Evolutionary conservation across 2,329 filamentous ascomycete genomes (phyloP).

Genomic region (Aspergillus jensenii): DNA sequence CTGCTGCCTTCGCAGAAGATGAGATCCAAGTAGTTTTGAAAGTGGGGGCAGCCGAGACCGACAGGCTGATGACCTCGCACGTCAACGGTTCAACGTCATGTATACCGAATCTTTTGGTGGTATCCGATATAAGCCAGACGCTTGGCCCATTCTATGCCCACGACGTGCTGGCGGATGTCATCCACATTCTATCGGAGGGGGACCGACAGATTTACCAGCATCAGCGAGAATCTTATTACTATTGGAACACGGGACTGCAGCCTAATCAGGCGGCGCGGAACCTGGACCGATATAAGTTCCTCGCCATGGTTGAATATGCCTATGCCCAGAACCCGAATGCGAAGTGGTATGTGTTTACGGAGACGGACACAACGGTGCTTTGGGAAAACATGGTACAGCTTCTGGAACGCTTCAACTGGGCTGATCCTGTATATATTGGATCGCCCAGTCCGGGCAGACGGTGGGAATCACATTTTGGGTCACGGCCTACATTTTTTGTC

Average conservation of each 20-base stretch:
- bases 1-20: slow-evolving; percentile 1
- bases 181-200: slow-evolving; percentile 41
- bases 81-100: slow-evolving; percentile 55
- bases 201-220: slow-evolving; percentile 43
- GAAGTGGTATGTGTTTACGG: slow-evolving; percentile 58
- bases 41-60: slow-evolving; percentile 48
- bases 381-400: slow-evolving; percentile 51
- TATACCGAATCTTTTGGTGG: slow-evolving; percentile 49
- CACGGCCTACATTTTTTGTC: slow-evolving; percentile 43
- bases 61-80: slow-evolving; percentile 47
- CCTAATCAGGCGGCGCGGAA: slow-evolving; percentile 49
- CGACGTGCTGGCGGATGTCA: slow-evolving; percentile 43
- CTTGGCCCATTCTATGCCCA: slow-evolving; percentile 46
- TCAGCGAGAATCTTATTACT: slow-evolving; percentile 4
- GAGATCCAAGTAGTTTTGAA: slow-evolving; percentile 50
- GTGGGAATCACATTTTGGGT: slow-evolving; percentile 6
- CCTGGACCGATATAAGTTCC: slow-evolving; percentile 59
- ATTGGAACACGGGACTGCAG: slow-evolving; percentile 30
- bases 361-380: slow-evolving; percentile 54
- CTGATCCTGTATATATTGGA: slow-evolving; percentile 49
- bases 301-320: slow-evolving; percentile 55
- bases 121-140: slow-evolving; percentile 52
- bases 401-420: slow-evolving; percentile 50
- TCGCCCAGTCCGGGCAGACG: slow-evolving; percentile 45
- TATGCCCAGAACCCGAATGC: slow-evolving; percentile 49